Conservation (phyloP, 192 early-diverging fungal genomes). For the Backusella mclennaniae region DNA sequence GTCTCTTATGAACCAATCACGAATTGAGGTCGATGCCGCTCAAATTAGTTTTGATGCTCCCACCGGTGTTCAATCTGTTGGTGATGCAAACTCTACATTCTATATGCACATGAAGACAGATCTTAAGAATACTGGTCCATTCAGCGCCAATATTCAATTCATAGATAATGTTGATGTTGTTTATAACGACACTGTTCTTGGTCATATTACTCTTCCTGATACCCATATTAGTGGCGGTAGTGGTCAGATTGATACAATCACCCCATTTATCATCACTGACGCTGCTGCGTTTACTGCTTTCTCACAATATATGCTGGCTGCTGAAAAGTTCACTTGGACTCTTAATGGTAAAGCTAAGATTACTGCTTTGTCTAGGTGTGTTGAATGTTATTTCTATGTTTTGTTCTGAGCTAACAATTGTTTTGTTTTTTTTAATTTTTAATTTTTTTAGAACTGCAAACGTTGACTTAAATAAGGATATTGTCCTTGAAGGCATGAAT, state of each 20-base stretch:
- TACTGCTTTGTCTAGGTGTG: slow-evolving; percentile 29
- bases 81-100: slow-evolving; percentile 33
- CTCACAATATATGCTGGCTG: slow-evolving; percentile 45
- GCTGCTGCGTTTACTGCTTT: slow-evolving; percentile 42
- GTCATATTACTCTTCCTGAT: slow-evolving; percentile 36
- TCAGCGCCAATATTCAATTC: slow-evolving; percentile 49
- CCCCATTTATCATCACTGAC: slow-evolving; percentile 42
- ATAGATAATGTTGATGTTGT: slow-evolving; percentile 39
- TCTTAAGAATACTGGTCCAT: slow-evolving; percentile 48
- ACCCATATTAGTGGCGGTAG: slow-evolving; percentile 45
- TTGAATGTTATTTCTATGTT: not conserved
- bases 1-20: slow-evolving; percentile 41
- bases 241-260: slow-evolving; percentile 31
- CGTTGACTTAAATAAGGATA: slow-evolving; percentile 26
- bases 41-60: slow-evolving; percentile 41
- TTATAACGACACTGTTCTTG: slow-evolving; percentile 42
- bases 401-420: not conserved
- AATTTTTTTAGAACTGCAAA: slow-evolving; percentile 19
- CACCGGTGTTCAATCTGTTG: not conserved
- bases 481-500: slow-evolving; percentile 45
- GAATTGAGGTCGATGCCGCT: slow-evolving; percentile 36
- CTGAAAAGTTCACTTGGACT: slow-evolving; percentile 33
- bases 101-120: slow-evolving; percentile 39
- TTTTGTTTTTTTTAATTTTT: not conserved
- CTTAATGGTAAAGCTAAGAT: slow-evolving; percentile 27